Evolutionary conservation across 352 stramenopile species (phyloP).

Genomic region (Phytopythium kandeliae): DNA sequence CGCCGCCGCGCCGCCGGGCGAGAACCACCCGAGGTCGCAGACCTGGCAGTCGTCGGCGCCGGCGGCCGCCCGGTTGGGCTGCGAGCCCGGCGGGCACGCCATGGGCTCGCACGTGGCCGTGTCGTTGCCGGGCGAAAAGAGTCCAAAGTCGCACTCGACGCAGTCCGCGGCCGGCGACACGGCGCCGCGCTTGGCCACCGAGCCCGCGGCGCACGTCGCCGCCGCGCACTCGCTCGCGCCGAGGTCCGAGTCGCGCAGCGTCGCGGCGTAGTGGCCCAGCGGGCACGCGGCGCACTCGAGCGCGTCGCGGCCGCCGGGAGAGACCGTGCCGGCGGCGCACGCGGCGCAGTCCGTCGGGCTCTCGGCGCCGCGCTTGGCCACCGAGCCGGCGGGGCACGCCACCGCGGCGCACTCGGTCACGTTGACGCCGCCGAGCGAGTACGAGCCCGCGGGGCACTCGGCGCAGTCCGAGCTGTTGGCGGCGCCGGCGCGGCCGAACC

Average conservation of each 20-base stretch:
- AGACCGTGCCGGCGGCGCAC: conserved; percentile 25
- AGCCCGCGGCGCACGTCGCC: conserved; percentile 18
- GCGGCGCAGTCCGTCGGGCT: conserved; percentile 23
- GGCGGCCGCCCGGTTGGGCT: conserved; percentile 16
- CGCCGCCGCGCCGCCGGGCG: conserved; percentile 14
- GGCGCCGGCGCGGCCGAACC: conserved; percentile 19
- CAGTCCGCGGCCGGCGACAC: conserved; percentile 18
- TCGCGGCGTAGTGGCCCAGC: conserved; percentile 18
- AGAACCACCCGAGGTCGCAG: conserved; percentile 31
- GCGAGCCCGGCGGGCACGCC: conserved; percentile 17
- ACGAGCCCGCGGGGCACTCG: conserved; percentile 28
- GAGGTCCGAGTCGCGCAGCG: conserved; percentile 10
- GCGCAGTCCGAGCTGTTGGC: conserved; percentile 22
- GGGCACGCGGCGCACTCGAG: conserved; percentile 17
- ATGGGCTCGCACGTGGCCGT: conserved; percentile 23
- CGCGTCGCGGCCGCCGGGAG: conserved; percentile 13
- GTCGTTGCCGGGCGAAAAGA: conserved; percentile 20
- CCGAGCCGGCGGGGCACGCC: conserved; percentile 19
- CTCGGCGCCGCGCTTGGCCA: conserved; percentile 20
- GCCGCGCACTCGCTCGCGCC: conserved; percentile 21
- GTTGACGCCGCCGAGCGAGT: conserved; percentile 20
- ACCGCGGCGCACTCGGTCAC: conserved; percentile 16
- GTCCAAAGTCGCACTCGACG: conserved; percentile 19
- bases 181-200: conserved; percentile 7
- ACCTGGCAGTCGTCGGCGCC: conserved; percentile 18